Conservation (phyloP, 805 yeast species). For the Myxozyma mucilagina region DNA sequence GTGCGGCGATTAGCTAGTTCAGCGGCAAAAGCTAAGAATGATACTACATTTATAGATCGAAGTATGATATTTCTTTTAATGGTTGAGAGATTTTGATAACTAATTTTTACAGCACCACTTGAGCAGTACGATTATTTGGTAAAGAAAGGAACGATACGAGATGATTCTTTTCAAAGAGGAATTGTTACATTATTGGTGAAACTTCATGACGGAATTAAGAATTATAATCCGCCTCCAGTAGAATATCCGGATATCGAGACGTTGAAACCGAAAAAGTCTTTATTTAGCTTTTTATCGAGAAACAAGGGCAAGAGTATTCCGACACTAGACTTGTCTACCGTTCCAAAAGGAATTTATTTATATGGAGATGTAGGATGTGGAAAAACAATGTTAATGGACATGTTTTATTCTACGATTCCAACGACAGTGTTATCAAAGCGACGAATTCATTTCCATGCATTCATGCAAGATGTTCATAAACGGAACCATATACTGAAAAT, state of each 20-base stretch:
- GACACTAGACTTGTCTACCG: slow-evolving; percentile 14
- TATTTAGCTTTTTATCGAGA: slow-evolving; percentile 19
- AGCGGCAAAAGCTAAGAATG: not conserved
- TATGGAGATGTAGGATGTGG: slow-evolving; percentile 99
- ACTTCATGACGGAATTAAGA: slow-evolving; percentile 55
- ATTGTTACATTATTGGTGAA: slow-evolving; percentile 62
- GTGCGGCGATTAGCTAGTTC: slow-evolving; percentile 1
- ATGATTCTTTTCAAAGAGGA: slow-evolving; percentile 78
- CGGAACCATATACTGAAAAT: slow-evolving; percentile 72
- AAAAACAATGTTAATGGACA: slow-evolving; percentile 96
- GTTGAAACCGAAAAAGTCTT: slow-evolving; percentile 53
- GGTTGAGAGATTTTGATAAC: not conserved
- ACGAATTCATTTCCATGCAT: slow-evolving; percentile 92
- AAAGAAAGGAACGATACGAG: slow-evolving; percentile 42
- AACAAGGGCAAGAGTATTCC: slow-evolving; percentile 18
- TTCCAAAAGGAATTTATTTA: slow-evolving; percentile 81
- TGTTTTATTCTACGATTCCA: slow-evolving; percentile 74
- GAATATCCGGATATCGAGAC: slow-evolving; percentile 53
- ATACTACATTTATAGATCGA: slow-evolving; percentile 7
- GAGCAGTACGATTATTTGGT: slow-evolving; percentile 34
- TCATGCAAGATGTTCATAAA: slow-evolving; percentile 92
- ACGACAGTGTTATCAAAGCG: slow-evolving; percentile 75
- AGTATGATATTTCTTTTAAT: not conserved
- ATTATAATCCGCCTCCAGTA: slow-evolving; percentile 65
- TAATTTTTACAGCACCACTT: slow-evolving; percentile 10